Base-by-base conservation (phyloP, 139 green algal species). In the Zygnema circumcarinatum region DNA sequence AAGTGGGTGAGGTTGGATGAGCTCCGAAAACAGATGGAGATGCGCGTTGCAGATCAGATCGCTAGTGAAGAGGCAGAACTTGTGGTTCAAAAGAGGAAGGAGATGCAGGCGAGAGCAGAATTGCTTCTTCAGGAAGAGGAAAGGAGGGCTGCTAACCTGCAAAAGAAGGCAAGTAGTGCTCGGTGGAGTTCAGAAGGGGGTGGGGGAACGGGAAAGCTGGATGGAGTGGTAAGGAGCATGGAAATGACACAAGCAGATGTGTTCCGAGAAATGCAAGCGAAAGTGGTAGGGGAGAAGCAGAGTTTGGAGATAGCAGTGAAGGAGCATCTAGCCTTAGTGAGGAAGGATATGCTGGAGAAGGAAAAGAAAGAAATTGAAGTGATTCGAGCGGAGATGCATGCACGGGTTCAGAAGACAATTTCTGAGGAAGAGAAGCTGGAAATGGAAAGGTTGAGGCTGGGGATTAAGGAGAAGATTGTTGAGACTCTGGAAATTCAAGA, bases 21-120 rank as follows among this genome's bases (percentile, higher is more conserved):
- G 69, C 69, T 3, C 16, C 35, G 69, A 41, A 78, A 78, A 41
- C 35, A 78, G 69, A 78, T 78, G 69, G 69, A 78, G 69, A 41
- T 52, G 69, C 3, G 69, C 3, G 69, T 78, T 39, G 69, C 35
- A 25, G 69, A 39, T 39, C 35, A 39, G 16, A 41, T 78, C 11
- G 35, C 69, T 22, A 78, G 36, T 39, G 69, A 78, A 16, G 69
- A 78, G 69, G 69, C 69, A 25, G 69, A 78, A 16, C 69, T 78
- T 22, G 11, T 78, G 11, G 69, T 52, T 22, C 35, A 78, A 16
- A 39, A 16, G 16, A 39, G 69, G 69, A 39, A 41, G 35, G 69
- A 39, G 47, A 62, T 62, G 47, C 16, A 25, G 47, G 47, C 47
- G 47, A 62, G 47, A 16, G 47, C 47, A 62, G 47, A 62, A 62